Percentiles rank a stretch among this genome's conserved stretches.
Evolutionary conservation across 2,329 filamentous ascomycete species (phyloP).

Genomic region (Fusarium proliferatum): DNA sequence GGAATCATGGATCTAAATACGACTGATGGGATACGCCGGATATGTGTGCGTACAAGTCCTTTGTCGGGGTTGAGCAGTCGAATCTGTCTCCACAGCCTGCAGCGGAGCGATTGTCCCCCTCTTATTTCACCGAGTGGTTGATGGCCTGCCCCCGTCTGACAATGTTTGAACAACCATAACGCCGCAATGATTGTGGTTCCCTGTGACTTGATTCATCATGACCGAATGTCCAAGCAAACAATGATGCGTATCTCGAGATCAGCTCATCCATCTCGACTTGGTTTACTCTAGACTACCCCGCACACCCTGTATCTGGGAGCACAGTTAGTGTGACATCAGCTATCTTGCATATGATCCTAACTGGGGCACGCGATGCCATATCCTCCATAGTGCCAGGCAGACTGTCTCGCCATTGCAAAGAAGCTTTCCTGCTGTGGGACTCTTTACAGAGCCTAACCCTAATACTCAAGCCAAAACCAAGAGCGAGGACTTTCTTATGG

Average conservation of each 20-base stretch:
- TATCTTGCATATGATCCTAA: conserved; percentile 28
- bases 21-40: not conserved
- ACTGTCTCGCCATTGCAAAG: conserved; percentile 23
- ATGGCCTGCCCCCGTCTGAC: not conserved
- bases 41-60: not conserved
- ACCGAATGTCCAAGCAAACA: conserved; percentile 11
- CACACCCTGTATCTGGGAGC: conserved; percentile 13
- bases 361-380: conserved; percentile 13
- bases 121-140: not conserved
- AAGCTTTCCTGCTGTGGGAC: conserved; percentile 22
- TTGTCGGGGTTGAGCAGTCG: not conserved
- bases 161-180: not conserved
- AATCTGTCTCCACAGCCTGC: not conserved
- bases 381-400: conserved; percentile 13
- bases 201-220: not conserved
- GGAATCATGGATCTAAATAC: not conserved
- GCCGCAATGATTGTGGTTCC: conserved; percentile 12
- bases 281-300: conserved; percentile 18
- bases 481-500: not conserved
- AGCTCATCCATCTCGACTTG: conserved; percentile 9
- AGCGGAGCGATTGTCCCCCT: not conserved
- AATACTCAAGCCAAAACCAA: not conserved
- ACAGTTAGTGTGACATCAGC: conserved; percentile 22
- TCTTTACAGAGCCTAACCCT: not conserved
- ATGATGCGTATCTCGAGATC: conserved; percentile 13